A percentile compares a stretch with the other conserved stretches of the same genome.
Evolutionary conservation across 768 basidiomycete genomes (phyloP).

Genomic region (Rhizopogon vinicolor): DNA sequence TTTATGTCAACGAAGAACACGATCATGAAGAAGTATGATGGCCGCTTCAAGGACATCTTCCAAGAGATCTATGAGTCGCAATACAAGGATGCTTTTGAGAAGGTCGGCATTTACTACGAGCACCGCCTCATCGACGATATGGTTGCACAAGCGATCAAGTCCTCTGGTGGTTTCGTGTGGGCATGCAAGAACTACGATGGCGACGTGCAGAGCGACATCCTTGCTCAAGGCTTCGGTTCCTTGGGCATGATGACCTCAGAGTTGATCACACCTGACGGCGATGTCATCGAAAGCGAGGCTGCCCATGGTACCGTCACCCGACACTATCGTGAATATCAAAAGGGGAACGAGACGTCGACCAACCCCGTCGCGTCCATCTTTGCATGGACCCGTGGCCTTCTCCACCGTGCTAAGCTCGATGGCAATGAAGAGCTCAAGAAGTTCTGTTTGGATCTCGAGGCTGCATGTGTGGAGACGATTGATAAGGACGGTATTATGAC

Average conservation of each 20-base stretch:
- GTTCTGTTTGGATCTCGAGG: slow-evolving; percentile 82
- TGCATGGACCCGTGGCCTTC: slow-evolving; percentile 94
- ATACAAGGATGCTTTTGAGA: slow-evolving; percentile 71
- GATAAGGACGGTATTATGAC: slow-evolving; percentile 92
- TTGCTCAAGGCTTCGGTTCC: slow-evolving; percentile 95
- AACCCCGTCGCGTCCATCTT: slow-evolving; percentile 99
- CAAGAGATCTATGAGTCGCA: slow-evolving; percentile 87
- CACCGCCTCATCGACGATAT: slow-evolving; percentile 97
- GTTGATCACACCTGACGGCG: slow-evolving; percentile 91
- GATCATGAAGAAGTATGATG: slow-evolving; percentile 96
- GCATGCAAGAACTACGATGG: slow-evolving; percentile 80
- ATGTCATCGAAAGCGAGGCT: slow-evolving; percentile 91
- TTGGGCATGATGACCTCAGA: slow-evolving; percentile 99
- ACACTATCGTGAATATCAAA: slow-evolving; percentile 96
- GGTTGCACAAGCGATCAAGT: slow-evolving; percentile 98
- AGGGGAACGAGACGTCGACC: slow-evolving; percentile 96
- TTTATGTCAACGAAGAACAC: slow-evolving; percentile 99
- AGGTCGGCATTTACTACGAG: slow-evolving; percentile 80
- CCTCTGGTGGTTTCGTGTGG: slow-evolving; percentile 87
- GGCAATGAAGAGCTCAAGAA: slow-evolving; percentile 64
- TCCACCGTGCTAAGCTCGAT: slow-evolving; percentile 92
- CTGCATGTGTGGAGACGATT: slow-evolving; percentile 86
- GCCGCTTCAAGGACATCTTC: slow-evolving; percentile 99
- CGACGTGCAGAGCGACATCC: slow-evolving; percentile 86
- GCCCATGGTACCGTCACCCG: slow-evolving; percentile 97